Percentiles rank a stretch among this genome's conserved stretches.
phyloP scores from a whole-genome alignment of 768 basidiomycete species.

The Tulasnella sp. region DNA sequence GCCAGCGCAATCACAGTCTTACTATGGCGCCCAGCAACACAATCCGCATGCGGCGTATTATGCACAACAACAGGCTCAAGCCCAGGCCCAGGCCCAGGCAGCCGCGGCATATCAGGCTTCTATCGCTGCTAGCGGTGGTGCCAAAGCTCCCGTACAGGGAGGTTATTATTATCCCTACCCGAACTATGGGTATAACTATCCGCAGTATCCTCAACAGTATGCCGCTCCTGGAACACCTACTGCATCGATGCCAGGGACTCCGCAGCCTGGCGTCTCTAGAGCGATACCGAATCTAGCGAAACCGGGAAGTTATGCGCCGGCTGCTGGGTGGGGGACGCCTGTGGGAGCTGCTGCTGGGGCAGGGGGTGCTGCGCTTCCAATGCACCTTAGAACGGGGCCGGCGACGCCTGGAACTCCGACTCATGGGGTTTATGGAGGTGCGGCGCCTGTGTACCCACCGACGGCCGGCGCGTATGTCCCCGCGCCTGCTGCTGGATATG shows the following conservation, averaged over 20 bases:
- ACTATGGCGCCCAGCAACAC: too few relatives aligned
- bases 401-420: conserved; percentile 3
- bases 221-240: neutral
- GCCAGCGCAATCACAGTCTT: neutral
- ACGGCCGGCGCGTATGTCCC: too few relatives aligned
- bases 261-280: neutral
- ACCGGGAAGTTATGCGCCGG: neutral
- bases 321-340: neutral
- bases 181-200: neutral
- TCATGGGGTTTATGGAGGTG: too few relatives aligned
- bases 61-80: neutral
- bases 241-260: neutral
- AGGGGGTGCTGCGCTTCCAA: conserved; percentile 6
- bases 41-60: neutral
- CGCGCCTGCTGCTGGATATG: too few relatives aligned
- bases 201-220: neutral
- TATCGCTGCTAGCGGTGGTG: too few relatives aligned
- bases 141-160: neutral
- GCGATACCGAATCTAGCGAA: conserved; percentile 15
- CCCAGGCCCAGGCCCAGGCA: too few relatives aligned
- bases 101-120: too few relatives aligned
- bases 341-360: neutral
- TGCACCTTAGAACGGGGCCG: conserved; percentile 1
- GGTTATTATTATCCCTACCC: neutral
- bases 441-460: too few relatives aligned